Percentiles rank a stretch among this genome's conserved stretches.
Conservation (phyloP, 176 grass and related monocot species). For the sorghum (Sorghum bicolor) region DNA sequence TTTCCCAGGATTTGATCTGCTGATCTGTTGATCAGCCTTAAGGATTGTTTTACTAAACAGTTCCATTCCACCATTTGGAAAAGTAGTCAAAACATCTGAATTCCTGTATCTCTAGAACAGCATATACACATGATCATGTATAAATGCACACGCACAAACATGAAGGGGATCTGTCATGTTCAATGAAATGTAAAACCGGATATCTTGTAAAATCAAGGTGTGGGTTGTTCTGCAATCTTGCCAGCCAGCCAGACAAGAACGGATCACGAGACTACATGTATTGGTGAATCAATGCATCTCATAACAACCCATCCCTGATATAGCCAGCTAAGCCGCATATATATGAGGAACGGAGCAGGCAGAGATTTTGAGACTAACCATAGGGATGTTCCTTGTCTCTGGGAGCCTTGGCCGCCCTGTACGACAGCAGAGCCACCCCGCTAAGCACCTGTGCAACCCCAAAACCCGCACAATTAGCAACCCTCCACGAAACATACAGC, state of each 20-base stretch:
- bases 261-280: background rate
- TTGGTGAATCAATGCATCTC: background rate
- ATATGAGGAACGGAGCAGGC: background rate
- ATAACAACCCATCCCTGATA: background rate
- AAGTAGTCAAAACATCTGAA: slow-evolving; percentile 19
- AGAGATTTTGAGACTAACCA: slow-evolving; percentile 48
- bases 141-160: background rate
- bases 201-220: background rate
- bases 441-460: slow-evolving; percentile 61
- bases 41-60: background rate
- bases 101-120: background rate
- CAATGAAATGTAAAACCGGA: background rate
- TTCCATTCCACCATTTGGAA: background rate
- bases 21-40: background rate
- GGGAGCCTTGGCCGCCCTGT: slow-evolving; percentile 75
- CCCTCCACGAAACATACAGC: background rate
- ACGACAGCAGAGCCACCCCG: slow-evolving; percentile 77
- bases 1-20: background rate
- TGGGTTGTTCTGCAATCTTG: background rate
- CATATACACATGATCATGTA: background rate
- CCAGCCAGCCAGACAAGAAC: background rate
- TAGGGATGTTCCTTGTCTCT: slow-evolving; percentile 91
- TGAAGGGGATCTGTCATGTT: background rate
- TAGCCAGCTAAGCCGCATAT: background rate
- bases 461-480: slow-evolving; percentile 12